These are phyloP conservation scores for Eremothecium cymbalariae DNA, from an alignment of 1,139 yeast species.

Conservation along the genomic window DNA sequence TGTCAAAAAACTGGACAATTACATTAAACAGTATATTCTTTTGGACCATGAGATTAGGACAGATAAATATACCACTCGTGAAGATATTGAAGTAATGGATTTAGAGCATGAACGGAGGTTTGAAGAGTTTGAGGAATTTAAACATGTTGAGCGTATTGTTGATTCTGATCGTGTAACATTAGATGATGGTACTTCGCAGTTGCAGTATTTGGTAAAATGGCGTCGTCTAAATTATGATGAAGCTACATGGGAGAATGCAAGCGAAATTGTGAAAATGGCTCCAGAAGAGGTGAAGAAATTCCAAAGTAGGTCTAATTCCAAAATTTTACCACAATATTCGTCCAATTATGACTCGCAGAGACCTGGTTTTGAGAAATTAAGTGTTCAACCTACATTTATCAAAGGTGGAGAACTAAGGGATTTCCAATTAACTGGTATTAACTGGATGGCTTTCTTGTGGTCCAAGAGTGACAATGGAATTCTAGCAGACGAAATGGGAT, in stretches of 20 bases:
- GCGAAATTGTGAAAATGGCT: conserved; percentile 71
- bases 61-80: conserved; percentile 76
- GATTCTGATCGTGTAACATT: conserved; percentile 68
- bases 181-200: conserved; percentile 54
- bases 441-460: conserved; percentile 99
- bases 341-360: conserved; percentile 71
- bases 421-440: conserved; percentile 94
- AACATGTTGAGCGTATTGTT: conserved; percentile 82
- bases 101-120: conserved; percentile 76
- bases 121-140: conserved; percentile 78
- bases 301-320: conserved; percentile 74
- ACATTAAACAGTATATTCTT: conserved; percentile 67
- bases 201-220: conserved; percentile 90
- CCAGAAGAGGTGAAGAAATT: conserved; percentile 79
- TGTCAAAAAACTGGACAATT: conserved; percentile 79
- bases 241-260: conserved; percentile 96
- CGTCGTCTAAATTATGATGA: conserved; percentile 86
- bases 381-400: conserved; percentile 79
- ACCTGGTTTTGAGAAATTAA: conserved; percentile 83
- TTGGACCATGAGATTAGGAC: conserved; percentile 66
- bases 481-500: conserved; percentile 98
- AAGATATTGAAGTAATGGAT: conserved; percentile 89
- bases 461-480: conserved; percentile 96
- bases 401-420: conserved; percentile 91
- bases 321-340: conserved; percentile 73